Base-by-base conservation (phyloP, 2,329 filamentous ascomycete genomes). In the Emergomyces orientalis region DNA sequence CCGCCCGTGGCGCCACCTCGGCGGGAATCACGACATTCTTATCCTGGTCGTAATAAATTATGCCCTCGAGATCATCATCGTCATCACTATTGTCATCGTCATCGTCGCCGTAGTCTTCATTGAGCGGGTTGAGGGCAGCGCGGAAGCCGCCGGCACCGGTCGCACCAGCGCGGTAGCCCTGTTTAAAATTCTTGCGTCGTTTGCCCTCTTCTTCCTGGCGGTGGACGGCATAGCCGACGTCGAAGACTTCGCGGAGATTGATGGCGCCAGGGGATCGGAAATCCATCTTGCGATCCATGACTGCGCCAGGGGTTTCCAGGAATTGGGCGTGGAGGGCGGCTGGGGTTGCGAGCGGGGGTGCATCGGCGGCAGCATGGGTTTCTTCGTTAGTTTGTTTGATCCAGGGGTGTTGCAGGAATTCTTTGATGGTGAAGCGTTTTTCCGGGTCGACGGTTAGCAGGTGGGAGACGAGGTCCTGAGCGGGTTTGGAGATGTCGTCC, bases 141-240 rank as follows among this genome's bases (percentile, higher is more conserved):
- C 71, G 71, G 66, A 96, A 84, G 7, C 84, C 85, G 30, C 84
- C 84, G 7, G 77, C 67, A 14, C 74, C 66, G 55, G 74, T 81
- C 30, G 81, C 72, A 65, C 86, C 77, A 71, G 45, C 45, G 11
- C 87, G 74, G 79, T 88, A 80, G 69, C 88, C 84, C 81, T 92
- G 81, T 78, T 84, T 80, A 69, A 92, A 84, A 71, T 95, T 90
- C 76, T 95, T 96, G 67, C 91, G 86, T 61, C 91, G 87, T 79
- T 97, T 97, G 70, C 86, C 88, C 76, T 97, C 94, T 74, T 99
- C 94, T 76, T 97, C 94, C 75, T 97, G 91, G 56, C 94, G 83
- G 74, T 97, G 94, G 9, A 99, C 94, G 9, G 94, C 93, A 71
- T 99, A 99, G n/a, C 91, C 88, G 58, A 99, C 93, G 71, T 99